phyloP scores from a whole-genome alignment of 129 eudicot genomes.

The Tagetes erecta region DNA sequence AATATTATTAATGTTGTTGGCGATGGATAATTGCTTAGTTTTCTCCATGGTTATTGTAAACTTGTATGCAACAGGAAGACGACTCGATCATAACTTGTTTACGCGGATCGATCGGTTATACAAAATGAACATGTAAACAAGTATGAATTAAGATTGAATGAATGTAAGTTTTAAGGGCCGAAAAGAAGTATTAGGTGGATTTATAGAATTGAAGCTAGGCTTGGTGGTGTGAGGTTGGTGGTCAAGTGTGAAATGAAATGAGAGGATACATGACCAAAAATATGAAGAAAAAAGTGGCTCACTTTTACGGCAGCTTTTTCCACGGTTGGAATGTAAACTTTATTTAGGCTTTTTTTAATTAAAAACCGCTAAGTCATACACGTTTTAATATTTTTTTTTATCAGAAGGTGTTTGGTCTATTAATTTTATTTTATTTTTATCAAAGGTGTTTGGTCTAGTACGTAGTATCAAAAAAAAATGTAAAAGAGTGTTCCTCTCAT shows the following conservation, averaged over 20 bases:
- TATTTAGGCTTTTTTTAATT: background rate
- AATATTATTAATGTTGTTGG: background rate
- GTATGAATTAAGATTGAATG: background rate
- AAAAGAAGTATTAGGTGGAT: conserved; percentile 10
- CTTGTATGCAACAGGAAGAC: conserved; percentile 8
- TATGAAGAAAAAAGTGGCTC: background rate
- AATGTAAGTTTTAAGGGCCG: background rate
- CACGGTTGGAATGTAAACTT: conserved; percentile 23
- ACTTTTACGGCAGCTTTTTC: conserved; percentile 19
- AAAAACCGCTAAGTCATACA: no score
- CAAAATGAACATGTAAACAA: background rate
- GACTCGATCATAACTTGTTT: conserved; percentile 43
- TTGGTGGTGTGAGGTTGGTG: conserved; percentile 35
- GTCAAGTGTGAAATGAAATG: conserved; percentile 41
- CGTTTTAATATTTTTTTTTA: no score
- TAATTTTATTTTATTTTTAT: no score
- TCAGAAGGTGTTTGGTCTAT: no score
- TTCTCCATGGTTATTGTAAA: conserved; percentile 30
- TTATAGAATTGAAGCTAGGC: conserved; percentile 18
- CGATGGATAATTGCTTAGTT: conserved; percentile 16
- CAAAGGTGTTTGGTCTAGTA: no score
- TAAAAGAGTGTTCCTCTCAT: no score
- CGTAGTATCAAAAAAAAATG: no score
- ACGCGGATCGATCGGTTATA: background rate
- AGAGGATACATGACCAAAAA: conserved; percentile 29